phyloP scores from a whole-genome alignment of 352 stramenopile genomes.

The Globisporangium parvum region DNA sequence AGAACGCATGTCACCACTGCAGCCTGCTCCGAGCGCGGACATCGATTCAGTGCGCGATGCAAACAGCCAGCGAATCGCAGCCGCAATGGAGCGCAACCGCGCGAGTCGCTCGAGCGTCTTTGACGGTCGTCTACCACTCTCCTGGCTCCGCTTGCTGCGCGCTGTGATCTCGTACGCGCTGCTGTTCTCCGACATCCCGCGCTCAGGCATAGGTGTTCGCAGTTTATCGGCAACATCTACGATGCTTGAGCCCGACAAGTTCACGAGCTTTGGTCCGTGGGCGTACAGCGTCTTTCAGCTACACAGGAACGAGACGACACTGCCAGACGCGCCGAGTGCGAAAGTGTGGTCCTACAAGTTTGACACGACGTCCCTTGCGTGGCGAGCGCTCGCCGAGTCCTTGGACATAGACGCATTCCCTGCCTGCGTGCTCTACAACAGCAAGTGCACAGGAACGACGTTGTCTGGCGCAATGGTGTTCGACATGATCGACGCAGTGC shows the following conservation, averaged over 20 bases:
- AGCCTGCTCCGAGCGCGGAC: too few relatives aligned
- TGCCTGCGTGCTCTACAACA: slow-evolving; percentile 5
- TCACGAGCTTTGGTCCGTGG: slow-evolving; percentile 3
- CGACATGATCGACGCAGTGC: not conserved
- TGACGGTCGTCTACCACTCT: not conserved
- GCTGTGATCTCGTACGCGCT: slow-evolving; percentile 5
- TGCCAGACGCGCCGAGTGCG: not conserved
- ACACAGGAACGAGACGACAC: not conserved
- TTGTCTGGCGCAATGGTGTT: not conserved
- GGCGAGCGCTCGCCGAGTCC: slow-evolving; percentile 3
- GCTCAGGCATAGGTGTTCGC: not conserved
- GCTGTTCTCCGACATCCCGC: not conserved
- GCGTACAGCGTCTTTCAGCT: not conserved
- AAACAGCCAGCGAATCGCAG: not conserved
- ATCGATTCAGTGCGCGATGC: not conserved
- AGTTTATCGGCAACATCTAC: not conserved
- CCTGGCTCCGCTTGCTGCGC: not conserved
- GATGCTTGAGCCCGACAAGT: slow-evolving; percentile 3
- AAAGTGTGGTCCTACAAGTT: slow-evolving; percentile 12
- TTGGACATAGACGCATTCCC: slow-evolving; percentile 2
- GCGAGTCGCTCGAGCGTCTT: not conserved
- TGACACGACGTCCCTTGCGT: slow-evolving; percentile 7
- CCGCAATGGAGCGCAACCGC: slow-evolving; percentile 3
- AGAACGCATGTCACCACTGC: too few relatives aligned
- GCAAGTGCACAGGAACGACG: not conserved